phyloP scores from a whole-genome alignment of 2,329 filamentous ascomycete genomes.

The Colletotrichum brevisporum region DNA sequence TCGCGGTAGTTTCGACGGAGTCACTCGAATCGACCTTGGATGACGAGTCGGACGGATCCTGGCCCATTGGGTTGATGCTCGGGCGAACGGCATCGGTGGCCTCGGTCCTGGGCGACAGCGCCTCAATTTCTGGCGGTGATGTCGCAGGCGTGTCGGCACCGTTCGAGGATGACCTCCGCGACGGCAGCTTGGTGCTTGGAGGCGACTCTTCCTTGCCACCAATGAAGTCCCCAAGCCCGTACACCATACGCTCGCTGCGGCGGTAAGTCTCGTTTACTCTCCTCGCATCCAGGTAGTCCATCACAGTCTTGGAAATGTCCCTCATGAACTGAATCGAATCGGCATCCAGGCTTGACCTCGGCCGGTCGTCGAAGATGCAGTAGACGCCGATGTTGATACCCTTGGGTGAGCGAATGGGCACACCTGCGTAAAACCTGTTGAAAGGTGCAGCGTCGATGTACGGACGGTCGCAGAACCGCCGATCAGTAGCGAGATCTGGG shows the following conservation, averaged over 20 bases:
- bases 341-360: slow-evolving; percentile 47
- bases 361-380: slow-evolving; percentile 50
- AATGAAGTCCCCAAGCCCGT: slow-evolving; percentile 54
- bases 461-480: slow-evolving; percentile 48
- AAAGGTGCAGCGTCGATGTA: slow-evolving; percentile 45
- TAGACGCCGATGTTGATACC: slow-evolving; percentile 61
- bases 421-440: slow-evolving; percentile 57
- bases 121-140: slow-evolving; percentile 9
- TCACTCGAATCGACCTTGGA: slow-evolving; percentile 35
- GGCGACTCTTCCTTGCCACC: slow-evolving; percentile 47
- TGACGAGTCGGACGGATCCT: slow-evolving; percentile 1
- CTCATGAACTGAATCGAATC: slow-evolving; percentile 46
- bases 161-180: slow-evolving; percentile 19
- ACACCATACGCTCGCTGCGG: slow-evolving; percentile 54
- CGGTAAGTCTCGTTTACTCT: slow-evolving; percentile 48
- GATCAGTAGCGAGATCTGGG: slow-evolving; percentile 51
- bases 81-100: slow-evolving; percentile 19
- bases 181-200: slow-evolving; percentile 8
- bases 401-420: slow-evolving; percentile 56
- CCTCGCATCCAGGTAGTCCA: slow-evolving; percentile 55
- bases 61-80: slow-evolving; percentile 28
- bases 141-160: slow-evolving; percentile 13
- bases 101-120: slow-evolving; percentile 3
- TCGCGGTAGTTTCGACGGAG: slow-evolving; percentile 33
- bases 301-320: slow-evolving; percentile 52